Evolutionary conservation across 2,329 filamentous ascomycete species (phyloP).

Genomic region (Calonectria crousiana): DNA sequence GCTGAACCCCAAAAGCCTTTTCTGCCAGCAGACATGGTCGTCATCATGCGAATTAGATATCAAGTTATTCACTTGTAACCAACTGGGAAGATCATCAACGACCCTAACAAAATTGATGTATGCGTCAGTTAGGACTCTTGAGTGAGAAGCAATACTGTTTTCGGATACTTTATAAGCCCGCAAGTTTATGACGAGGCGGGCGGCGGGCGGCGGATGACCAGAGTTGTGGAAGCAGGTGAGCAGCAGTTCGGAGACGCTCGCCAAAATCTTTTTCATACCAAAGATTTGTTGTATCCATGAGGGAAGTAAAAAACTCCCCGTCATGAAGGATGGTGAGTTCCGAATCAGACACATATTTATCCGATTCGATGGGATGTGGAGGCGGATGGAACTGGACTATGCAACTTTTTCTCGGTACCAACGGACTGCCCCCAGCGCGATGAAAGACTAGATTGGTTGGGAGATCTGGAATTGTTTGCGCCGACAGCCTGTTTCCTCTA

Average conservation of each 20-base stretch:
- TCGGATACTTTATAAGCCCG: background rate
- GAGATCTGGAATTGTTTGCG: slow-evolving; percentile 62
- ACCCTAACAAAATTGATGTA: background rate
- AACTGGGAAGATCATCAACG: background rate
- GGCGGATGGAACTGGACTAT: slow-evolving; percentile 42
- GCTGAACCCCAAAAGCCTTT: background rate
- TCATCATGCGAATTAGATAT: background rate
- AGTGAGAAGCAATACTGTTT: background rate
- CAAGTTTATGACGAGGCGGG: background rate
- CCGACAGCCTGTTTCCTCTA: slow-evolving; percentile 66
- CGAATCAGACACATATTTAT: slow-evolving; percentile 19
- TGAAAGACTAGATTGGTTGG: slow-evolving; percentile 65
- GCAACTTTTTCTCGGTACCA: slow-evolving; percentile 68
- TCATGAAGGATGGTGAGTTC: background rate
- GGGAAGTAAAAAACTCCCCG: background rate
- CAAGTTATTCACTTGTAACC: background rate
- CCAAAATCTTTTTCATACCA: background rate
- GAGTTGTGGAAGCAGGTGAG: background rate
- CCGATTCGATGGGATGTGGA: slow-evolving; percentile 31
- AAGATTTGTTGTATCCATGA: background rate
- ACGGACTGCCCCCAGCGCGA: slow-evolving; percentile 69
- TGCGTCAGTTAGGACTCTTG: background rate
- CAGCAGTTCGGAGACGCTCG: background rate
- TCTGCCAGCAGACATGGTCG: background rate
- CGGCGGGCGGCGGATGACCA: background rate